A percentile compares a stretch with the other conserved stretches of the same genome.
These are phyloP conservation scores for Elongisporangium anandrum DNA, from an alignment of 352 stramenopile genomes.

Conservation along the genomic window DNA sequence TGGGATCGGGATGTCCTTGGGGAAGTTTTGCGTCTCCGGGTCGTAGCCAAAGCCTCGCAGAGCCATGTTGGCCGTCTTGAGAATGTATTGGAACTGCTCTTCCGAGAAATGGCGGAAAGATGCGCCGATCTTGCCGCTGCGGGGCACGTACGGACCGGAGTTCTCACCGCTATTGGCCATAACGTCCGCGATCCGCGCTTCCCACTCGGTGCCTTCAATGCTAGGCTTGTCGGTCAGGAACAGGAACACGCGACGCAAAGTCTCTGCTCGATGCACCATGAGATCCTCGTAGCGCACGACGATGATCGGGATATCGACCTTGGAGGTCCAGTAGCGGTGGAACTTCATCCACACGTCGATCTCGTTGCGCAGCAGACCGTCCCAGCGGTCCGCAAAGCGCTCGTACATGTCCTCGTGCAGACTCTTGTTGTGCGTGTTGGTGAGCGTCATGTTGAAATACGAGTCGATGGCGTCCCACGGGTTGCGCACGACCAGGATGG, in stretches of 20 bases:
- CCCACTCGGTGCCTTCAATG: constrained; percentile 77
- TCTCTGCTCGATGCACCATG: constrained; percentile 74
- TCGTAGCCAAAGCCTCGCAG: constrained; percentile 86
- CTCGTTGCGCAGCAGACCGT: constrained; percentile 87
- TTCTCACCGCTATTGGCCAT: constrained; percentile 54
- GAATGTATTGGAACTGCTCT: constrained; percentile 81
- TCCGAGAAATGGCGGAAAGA: constrained; percentile 83
- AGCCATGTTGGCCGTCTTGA: constrained; percentile 71
- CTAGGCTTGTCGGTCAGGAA: constrained; percentile 61
- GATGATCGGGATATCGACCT: constrained; percentile 87
- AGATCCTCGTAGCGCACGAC: constrained; percentile 92
- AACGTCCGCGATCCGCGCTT: constrained; percentile 57
- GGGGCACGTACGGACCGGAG: constrained; percentile 73
- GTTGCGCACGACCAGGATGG: constrained; percentile 92
- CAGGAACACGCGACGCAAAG: constrained; percentile 72
- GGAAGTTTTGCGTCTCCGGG: constrained; percentile 74
- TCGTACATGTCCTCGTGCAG: constrained; percentile 83
- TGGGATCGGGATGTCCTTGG: constrained; percentile 57
- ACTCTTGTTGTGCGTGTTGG: constrained; percentile 92
- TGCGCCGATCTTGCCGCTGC: constrained; percentile 80
- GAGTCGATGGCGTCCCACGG: constrained; percentile 98
- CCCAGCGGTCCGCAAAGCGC: constrained; percentile 86
- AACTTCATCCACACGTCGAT: constrained; percentile 91
- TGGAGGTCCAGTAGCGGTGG: constrained; percentile 87
- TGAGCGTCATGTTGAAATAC: constrained; percentile 98